Evolutionary conservation across 2,329 filamentous ascomycete species (phyloP).

Genomic region (Colletotrichum liaoningense): DNA sequence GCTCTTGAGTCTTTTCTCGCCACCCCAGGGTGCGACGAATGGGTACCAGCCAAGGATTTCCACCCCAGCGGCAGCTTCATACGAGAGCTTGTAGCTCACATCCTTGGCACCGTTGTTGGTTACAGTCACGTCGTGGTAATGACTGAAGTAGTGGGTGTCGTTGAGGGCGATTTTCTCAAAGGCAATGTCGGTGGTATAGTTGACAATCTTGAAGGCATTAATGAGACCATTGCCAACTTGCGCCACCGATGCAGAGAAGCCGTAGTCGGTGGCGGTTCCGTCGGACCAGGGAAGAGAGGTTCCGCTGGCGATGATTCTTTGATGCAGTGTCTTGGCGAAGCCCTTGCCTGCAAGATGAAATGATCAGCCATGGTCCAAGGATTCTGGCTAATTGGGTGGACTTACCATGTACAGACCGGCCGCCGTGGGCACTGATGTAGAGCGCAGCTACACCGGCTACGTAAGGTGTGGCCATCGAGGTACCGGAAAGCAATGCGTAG

Average conservation of each 20-base stretch:
- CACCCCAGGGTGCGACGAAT: conserved; percentile 8
- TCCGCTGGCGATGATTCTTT: conserved; percentile 48
- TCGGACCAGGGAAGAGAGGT: conserved; percentile 39
- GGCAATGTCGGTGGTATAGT: conserved; percentile 49
- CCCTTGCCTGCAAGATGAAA: conserved; percentile 41
- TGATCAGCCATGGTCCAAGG: background rate
- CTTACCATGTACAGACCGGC: conserved; percentile 43
- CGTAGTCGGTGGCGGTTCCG: conserved; percentile 39
- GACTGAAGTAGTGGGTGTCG: conserved; percentile 53
- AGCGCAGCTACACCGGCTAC: conserved; percentile 55
- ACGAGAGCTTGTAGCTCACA: conserved; percentile 46
- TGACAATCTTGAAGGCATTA: conserved; percentile 54
- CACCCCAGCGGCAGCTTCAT: conserved; percentile 47
- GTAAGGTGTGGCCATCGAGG: conserved; percentile 61
- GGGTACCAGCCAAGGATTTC: conserved; percentile 45
- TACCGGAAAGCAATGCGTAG: conserved; percentile 55
- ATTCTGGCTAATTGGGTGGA: fast-evolving
- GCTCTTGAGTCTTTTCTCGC: conserved; percentile 36
- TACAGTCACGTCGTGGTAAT: conserved; percentile 42
- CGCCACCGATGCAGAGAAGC: conserved; percentile 46
- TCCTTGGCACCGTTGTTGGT: conserved; percentile 49
- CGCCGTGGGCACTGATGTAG: conserved; percentile 46
- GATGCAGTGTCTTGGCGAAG: conserved; percentile 43
- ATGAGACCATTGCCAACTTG: conserved; percentile 55
- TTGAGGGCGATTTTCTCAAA: conserved; percentile 55